Base-by-base conservation (phyloP, 2,329 filamentous ascomycete species). In the Xylaria sp. region DNA sequence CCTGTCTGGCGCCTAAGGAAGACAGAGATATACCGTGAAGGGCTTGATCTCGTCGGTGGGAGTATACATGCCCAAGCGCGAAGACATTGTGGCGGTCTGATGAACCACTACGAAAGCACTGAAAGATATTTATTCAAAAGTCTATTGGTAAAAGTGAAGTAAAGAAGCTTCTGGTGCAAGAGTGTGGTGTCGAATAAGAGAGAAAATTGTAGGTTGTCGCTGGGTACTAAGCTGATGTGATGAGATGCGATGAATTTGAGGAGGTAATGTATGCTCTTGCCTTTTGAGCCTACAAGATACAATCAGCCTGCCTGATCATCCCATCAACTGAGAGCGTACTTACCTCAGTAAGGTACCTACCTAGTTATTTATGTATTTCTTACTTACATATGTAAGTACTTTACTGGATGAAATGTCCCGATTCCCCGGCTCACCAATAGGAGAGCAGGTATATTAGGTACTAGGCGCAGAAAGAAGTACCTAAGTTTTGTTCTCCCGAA, bases 1-100 rank as follows among this genome's bases (percentile, higher is more conserved):
- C 8, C 2, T 10, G 15, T 8, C 6, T 9, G 8, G 1, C 12
- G 41, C 15, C 34, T 44, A 58, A 46, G 56, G 56, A 46, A 58
- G 15, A 12, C 56, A 58, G 39, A 58, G 39, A 58, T 58, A 58
- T 32, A 58, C 39, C 39, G 15, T 3, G 23, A 46, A 32, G 39
- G 56, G 56, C 23, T 48, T 58, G 15, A 58, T 28, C 23, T 32
- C 39, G 23, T n/a, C 8, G n/a, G 56, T 34, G 3, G 15, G 52
- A 1, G 8, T 12, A 18, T 9, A 34, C 51, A 54, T 1, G 3
- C 13, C 51, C 28, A 46, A 20, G 18, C 23, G 13, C 23, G 7
- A 34, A n/a, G 18, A 18, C 12, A 9, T 28, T 12, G 34, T 15
- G 34, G 23, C 41, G n/a, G 12, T 9, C 13, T 18, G 8, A 32